Evolutionary conservation across 495 filamentous ascomycete genomes (phyloP), one percentile per base, ranked within the genome.

Genomic region (Aspergillus hancockii): DNA sequence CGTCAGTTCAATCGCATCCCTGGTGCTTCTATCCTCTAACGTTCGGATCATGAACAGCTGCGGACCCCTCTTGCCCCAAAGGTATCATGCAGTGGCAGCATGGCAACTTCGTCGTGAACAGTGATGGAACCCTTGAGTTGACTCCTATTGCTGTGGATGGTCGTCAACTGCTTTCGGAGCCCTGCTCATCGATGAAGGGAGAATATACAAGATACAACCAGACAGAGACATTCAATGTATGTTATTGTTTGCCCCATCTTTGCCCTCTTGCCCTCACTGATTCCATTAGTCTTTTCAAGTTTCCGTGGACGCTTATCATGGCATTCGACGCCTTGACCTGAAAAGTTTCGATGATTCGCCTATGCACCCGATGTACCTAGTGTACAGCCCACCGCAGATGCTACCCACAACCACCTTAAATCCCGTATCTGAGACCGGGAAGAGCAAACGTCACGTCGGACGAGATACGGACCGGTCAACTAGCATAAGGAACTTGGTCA

Each of bases 31-130:
- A 8, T 13, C 18, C 3, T 38, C 38, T 43, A 32, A 49, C 32
- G 14, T 52, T 7, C 46, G 58, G 40, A 22, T 28, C 36, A 51
- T 52, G 58, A 65, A 49, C 53, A 91, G 89, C 90, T 32, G 66
- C 71, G 34, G 74, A 80, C 16, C 90, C 90, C 14, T 64, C 71
- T 50, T 93, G 90, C 67, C 87, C 90, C 1, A 71, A 76, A 49
- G 88, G 84, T 12, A 80, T 91, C 16, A 83, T 92, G 77, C 90
- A 92, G 69, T 93, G 85, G 80, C 90, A 93, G 65, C 90, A 93
- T 67, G 90, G 90, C 31, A 81, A 71, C 53, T 90, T 82, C 64
- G 73, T 68, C 3, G 64, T 83, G 53, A 75, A 78, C 41, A 65
- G 75, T 22, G 83, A 89, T 62, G 83, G 84, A 32, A 86, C 84